Evolutionary conservation across 345 rosid genomes (phyloP).

Genomic region (Cochlearia excelsa): DNA sequence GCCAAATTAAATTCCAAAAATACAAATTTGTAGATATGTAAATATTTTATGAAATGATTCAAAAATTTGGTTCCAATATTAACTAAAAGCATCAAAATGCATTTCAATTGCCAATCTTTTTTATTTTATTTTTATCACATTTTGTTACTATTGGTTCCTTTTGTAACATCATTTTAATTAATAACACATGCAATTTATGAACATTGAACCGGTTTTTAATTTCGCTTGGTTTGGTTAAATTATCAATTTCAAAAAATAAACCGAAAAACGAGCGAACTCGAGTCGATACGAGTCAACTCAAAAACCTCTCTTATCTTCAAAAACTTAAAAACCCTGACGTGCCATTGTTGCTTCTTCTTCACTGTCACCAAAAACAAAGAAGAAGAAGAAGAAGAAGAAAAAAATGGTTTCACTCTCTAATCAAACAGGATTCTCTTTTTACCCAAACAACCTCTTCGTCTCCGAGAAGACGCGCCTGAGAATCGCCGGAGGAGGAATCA

Average conservation of each 20-base stretch:
- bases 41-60: no score
- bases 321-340: constrained; percentile 27
- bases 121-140: no score
- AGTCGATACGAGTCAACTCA: constrained; percentile 26
- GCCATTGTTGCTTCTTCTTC: not conserved
- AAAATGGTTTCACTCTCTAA: constrained; percentile 37
- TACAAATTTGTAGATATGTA: constrained; percentile 13
- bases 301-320: constrained; percentile 33
- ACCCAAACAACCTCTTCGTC: constrained; percentile 25
- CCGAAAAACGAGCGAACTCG: constrained; percentile 24
- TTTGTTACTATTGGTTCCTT: no score
- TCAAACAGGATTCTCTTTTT: constrained; percentile 28
- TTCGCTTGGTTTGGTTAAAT: not conserved
- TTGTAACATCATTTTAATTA: no score
- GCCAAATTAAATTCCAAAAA: not conserved
- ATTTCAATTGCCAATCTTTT: no score
- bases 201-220: constrained; percentile 17
- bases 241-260: not conserved
- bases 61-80: no score
- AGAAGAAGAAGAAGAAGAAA: no score
- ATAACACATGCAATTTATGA: no score
- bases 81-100: no score
- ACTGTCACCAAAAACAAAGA: constrained; percentile 3
- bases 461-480: constrained; percentile 14
- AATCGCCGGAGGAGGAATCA: constrained; percentile 15